phyloP scores from a whole-genome alignment of 139 green algal genomes.

The Astrephomene gubernaculifera region DNA sequence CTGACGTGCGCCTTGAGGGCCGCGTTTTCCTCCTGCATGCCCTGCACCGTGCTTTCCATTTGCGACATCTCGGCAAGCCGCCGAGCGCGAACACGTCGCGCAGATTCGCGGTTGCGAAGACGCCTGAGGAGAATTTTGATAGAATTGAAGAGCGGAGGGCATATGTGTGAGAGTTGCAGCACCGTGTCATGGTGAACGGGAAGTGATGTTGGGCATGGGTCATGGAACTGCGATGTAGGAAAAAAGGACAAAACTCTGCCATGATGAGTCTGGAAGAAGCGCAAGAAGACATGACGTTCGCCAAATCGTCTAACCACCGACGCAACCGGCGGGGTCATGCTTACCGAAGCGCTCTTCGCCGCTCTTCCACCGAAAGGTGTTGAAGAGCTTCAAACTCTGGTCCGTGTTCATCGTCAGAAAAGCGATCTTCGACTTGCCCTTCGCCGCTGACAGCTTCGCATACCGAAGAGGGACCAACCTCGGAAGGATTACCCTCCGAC shows the following conservation, averaged over 20 bases:
- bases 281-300: too few relatives aligned
- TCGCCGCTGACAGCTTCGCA: slow-evolving; percentile 13
- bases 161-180: too few relatives aligned
- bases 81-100: slow-evolving; percentile 28
- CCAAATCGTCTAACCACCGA: too few relatives aligned
- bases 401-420: slow-evolving; percentile 15
- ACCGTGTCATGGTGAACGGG: too few relatives aligned
- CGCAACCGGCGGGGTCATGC: too few relatives aligned
- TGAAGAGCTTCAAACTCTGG: slow-evolving; percentile 28
- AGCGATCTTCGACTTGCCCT: background rate
- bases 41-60: slow-evolving; percentile 9
- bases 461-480: background rate
- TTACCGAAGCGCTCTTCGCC: slow-evolving; percentile 30
- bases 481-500: background rate
- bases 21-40: slow-evolving; percentile 29
- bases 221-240: too few relatives aligned
- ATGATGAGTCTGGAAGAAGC: too few relatives aligned
- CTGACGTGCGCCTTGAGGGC: background rate
- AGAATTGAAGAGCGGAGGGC: too few relatives aligned
- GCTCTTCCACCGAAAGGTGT: slow-evolving; percentile 13
- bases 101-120: slow-evolving; percentile 40
- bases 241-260: too few relatives aligned
- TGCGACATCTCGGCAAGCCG: slow-evolving; percentile 26
- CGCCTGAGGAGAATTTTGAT: slow-evolving; percentile 39
- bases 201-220: too few relatives aligned